Evolutionary conservation across 1,284 basidiomycete species (phyloP), one percentile per base, ranked within the genome.

Genomic region (Ganoderma boninense): DNA sequence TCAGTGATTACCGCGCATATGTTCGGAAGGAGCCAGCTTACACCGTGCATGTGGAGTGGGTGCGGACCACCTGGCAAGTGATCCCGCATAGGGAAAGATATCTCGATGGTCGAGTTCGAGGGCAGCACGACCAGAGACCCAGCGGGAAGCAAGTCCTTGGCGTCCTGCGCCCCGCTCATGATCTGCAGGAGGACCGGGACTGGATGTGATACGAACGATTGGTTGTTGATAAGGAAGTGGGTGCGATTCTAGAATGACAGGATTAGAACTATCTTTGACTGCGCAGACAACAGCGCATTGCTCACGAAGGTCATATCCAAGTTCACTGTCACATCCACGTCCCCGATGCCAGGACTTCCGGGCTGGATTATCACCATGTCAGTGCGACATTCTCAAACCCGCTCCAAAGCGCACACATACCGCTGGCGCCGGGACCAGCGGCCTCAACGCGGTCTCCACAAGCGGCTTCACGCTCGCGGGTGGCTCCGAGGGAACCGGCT

Each of bases 11-110:
- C 40, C 23, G 4, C 14, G 16, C 56, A 40, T 18, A 1, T 23
- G 32, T 49, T 13, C 32, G 49, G 20, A 6, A 26, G 29, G 42
- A 13, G n/a, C 20, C 29, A 8, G 72, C 78, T 65, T 70, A 83
- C 82, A 1, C 84, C 84, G 67, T 85, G 83, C 64, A 84, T 66
- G 73, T 85, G 84, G 69, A 84, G 74, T 3, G 84, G 84, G 66
- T 85, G 84, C 71, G 77, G 77, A 23, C 76, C 75, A 40, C 80
- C 79, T 14, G 73, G 71, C 20, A 60, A 67, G 29, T 71, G 69
- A 11, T 69, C 73, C 16, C 72, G 65, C 0, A 75, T 80, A n/a
- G 81, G 80, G 46, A 84, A 74, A 0, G 78, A 77, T 13, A 84
- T 57, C 69, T 85, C 80, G 26, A 84, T 80, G 7, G 78, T 79